These are phyloP conservation scores for Ganoderma resinaceum DNA, from an alignment of 1,284 basidiomycete species.

Conservation along the genomic window DNA sequence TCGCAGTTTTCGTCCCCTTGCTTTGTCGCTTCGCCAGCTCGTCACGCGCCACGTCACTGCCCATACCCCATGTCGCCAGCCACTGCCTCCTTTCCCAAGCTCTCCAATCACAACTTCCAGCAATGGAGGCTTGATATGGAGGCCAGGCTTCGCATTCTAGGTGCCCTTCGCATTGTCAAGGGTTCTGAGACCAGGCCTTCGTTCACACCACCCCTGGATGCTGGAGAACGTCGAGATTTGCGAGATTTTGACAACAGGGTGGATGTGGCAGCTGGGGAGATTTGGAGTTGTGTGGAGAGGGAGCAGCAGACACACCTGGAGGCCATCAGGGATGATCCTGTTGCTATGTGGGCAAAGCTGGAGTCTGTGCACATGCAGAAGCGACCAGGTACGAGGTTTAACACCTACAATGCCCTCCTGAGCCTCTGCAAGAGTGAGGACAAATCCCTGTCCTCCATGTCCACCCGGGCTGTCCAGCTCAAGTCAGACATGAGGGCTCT, in stretches of 20 bases:
- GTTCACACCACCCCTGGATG: neutral
- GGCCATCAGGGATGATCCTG: too few species aligned
- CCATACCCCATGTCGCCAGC: conserved; percentile 3
- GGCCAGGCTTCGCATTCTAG: conserved; percentile 15
- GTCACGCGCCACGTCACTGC: conserved; percentile 8
- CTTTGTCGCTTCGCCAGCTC: conserved; percentile 16
- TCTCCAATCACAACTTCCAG: conserved; percentile 17
- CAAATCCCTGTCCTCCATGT: too few species aligned
- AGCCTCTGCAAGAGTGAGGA: too few species aligned
- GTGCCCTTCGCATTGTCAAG: conserved; percentile 5
- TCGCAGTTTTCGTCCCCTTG: neutral
- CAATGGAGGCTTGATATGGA: conserved; percentile 17
- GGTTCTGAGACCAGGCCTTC: too few species aligned
- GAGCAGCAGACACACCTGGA: too few species aligned
- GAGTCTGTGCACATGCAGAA: conserved; percentile 29
- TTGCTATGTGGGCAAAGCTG: too few species aligned
- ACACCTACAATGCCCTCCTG: conserved; percentile 43
- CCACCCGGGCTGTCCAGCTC: too few species aligned
- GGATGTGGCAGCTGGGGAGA: too few species aligned
- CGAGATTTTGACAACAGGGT: conserved; percentile 11
- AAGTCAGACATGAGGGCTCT: too few species aligned
- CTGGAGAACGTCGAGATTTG: conserved; percentile 1
- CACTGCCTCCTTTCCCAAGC: too few species aligned
- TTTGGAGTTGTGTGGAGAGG: too few species aligned
- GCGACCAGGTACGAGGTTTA: conserved; percentile 35